These are phyloP conservation scores for Coemansia sp. DNA, from an alignment of 192 early-diverging fungal genomes.

Conservation along the genomic window DNA sequence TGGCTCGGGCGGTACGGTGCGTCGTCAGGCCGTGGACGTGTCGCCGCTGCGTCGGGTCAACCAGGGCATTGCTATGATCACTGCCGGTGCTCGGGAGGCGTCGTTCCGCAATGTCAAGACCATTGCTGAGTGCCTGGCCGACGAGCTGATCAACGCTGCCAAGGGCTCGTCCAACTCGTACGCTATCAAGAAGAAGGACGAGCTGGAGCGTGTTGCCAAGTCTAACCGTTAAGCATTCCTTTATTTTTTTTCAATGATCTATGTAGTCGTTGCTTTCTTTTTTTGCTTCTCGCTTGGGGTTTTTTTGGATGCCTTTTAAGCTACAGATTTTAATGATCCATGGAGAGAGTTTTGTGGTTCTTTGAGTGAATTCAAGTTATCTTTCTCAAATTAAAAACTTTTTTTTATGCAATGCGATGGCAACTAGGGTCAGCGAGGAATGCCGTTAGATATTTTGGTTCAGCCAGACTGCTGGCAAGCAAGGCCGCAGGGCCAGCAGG, in stretches of 20 bases:
- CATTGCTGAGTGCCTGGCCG: constrained; percentile 98
- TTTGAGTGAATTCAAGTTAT: not conserved
- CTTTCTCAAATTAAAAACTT: not conserved
- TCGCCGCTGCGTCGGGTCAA: constrained; percentile 97
- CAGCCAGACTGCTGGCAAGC: no score
- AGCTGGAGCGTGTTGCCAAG: constrained; percentile 73
- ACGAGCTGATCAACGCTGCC: constrained; percentile 98
- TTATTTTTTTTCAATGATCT: not conserved
- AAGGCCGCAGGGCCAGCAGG: no score
- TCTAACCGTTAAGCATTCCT: constrained; percentile 49
- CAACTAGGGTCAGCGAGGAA: not conserved
- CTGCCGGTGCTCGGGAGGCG: constrained; percentile 95
- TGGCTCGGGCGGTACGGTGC: constrained; percentile 94
- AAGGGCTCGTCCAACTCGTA: constrained; percentile 99
- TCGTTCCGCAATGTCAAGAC: constrained; percentile 99
- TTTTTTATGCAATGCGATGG: not conserved
- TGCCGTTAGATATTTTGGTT: not conserved
- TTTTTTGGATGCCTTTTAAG: no score
- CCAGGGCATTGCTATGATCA: constrained; percentile 91
- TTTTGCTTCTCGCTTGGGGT: no score
- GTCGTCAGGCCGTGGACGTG: constrained; percentile 99
- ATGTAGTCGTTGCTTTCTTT: no score
- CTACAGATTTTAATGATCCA: no score
- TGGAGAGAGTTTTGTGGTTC: no score
- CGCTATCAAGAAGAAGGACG: constrained; percentile 99